Evolutionary conservation across 352 stramenopile species (phyloP).

Genomic region (Phytopythium oedochilum): DNA sequence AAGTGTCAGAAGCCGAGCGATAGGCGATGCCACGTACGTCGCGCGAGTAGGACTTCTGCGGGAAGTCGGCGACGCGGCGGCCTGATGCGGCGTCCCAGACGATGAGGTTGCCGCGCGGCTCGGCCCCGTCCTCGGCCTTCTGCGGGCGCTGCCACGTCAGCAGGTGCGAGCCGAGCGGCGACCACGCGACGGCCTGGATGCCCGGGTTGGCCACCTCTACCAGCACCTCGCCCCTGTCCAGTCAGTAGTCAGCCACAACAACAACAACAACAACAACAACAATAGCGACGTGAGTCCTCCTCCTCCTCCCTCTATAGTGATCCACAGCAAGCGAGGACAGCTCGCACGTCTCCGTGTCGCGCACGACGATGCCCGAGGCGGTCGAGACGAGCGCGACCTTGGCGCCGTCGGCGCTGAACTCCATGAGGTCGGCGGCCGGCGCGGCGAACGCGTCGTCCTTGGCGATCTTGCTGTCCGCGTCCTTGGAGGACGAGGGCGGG

Average conservation of each 20-base stretch:
- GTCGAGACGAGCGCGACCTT: conserved; percentile 63
- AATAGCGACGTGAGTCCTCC: no score
- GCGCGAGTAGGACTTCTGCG: conserved; percentile 82
- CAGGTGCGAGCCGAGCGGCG: conserved; percentile 73
- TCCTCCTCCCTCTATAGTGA: no score
- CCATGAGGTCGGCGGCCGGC: conserved; percentile 54
- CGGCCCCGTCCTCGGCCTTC: conserved; percentile 44
- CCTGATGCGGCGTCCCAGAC: conserved; percentile 71
- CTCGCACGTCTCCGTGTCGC: conserved; percentile 49
- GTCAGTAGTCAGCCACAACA: no score
- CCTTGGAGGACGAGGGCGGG: conserved; percentile 44
- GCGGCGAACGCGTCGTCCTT: conserved; percentile 43
- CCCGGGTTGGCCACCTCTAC: conserved; percentile 63
- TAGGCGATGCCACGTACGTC: conserved; percentile 38
- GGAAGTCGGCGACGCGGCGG: conserved; percentile 62
- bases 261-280: no score
- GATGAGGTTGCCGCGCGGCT: conserved; percentile 63
- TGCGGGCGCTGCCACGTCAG: conserved; percentile 86
- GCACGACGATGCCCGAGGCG: conserved; percentile 60
- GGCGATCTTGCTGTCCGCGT: conserved; percentile 39
- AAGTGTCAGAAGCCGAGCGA: no score
- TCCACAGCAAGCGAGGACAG: background rate
- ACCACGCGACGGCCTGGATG: conserved; percentile 79
- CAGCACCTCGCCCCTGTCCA: conserved; percentile 39
- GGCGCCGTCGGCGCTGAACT: conserved; percentile 66